These are phyloP conservation scores for Leccinum boreale DNA, from an alignment of 768 basidiomycete genomes.

Conservation along the genomic window DNA sequence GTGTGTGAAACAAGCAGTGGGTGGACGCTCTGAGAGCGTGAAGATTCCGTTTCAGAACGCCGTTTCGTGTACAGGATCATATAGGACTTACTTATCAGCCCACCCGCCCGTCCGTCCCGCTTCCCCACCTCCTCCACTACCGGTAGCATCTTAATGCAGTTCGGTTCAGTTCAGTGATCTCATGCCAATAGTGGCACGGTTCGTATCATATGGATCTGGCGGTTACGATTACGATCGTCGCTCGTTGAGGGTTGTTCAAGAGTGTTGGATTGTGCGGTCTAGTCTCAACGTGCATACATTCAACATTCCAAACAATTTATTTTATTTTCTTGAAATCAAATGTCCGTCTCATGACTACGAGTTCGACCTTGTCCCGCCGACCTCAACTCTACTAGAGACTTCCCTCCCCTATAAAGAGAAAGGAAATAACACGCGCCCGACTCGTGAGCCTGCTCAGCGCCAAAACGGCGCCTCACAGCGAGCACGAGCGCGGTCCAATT, in stretches of 20 bases:
- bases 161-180: too few relatives aligned
- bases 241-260: neutral
- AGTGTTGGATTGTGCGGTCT: neutral
- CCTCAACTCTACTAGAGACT: constrained; percentile 64
- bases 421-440: constrained; percentile 34
- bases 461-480: constrained; percentile 59
- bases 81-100: neutral
- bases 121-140: neutral
- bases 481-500: constrained; percentile 34
- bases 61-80: neutral
- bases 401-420: neutral
- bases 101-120: too few relatives aligned
- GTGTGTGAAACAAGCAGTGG: neutral
- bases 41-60: neutral
- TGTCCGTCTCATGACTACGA: constrained; percentile 75
- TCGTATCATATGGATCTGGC: neutral
- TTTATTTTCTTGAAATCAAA: constrained; percentile 15
- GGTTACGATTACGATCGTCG: neutral
- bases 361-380: constrained; percentile 31
- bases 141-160: neutral
- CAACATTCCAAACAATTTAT: constrained; percentile 12
- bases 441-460: constrained; percentile 43
- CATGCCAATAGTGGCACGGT: neutral
- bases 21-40: neutral
- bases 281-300: neutral